Evolutionary conservation across 345 rosid species (phyloP), one percentile per base, ranked within the genome.

Genomic region (Eucalyptus globulus): DNA sequence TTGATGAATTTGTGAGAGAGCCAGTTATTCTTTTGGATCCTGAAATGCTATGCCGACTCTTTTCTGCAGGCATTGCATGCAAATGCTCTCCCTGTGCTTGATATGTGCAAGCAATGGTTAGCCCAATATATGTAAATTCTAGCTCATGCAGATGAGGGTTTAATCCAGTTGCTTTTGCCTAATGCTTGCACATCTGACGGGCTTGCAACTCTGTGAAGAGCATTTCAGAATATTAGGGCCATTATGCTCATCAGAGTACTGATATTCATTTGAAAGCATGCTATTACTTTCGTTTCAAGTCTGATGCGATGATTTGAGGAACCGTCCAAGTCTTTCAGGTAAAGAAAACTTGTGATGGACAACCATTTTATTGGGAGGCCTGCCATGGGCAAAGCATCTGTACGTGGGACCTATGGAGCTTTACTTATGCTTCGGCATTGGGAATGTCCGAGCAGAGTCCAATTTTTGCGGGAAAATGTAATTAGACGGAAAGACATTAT

Each of bases 101-200:
- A 95, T 91, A 94, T 97, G 99, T 97, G 99, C 91, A 97, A 96
- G 92, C 98, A 95, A 87, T 97, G 99, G 99, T 92, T 97, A 85
- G 95, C 97, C 85, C 94, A 94, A 86, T 95, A 95, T 92, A 96
- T 97, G 99, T 97, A 93, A 93, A 67, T 43, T 69, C 51, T 4
- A 53, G 22, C 31, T 37, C 45, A 34, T 51, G 88, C 49, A 49
- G 69, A 50, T 37, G 40, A 49, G 51, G 56, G 56, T 26, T 27
- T 27, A 62, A 37, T 76, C 45, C 45, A 76, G 45, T 72, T 76
- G 83, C 83, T 37, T 76, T 76, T 76, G 85, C 47, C 85, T 76
- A 40, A 76, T 0, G 47, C 29, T 76, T 76, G 47, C 47, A 6
- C 85, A 76, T 37, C 85, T 76, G 85, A 40, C 6, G 29, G 47